Percentiles rank a stretch among this genome's conserved stretches.
These are phyloP conservation scores for Aspergillus sp. DNA, from an alignment of 2,329 filamentous ascomycete genomes.

Conservation along the genomic window DNA sequence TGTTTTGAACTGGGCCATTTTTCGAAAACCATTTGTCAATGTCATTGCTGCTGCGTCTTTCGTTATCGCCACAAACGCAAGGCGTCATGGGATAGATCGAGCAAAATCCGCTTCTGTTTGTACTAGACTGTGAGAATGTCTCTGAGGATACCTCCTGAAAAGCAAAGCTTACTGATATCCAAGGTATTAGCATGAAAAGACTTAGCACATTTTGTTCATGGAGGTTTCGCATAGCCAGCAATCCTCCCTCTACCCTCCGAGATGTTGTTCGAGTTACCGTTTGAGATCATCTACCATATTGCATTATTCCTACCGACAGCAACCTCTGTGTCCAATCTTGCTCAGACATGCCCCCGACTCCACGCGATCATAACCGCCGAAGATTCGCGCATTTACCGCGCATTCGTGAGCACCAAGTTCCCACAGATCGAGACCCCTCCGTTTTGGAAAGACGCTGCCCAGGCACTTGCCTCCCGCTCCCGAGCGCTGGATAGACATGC, in stretches of 20 bases:
- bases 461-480: constrained; percentile 47
- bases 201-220: too few relatives aligned
- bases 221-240: too few relatives aligned
- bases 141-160: too few relatives aligned
- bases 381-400: constrained; percentile 39
- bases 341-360: constrained; percentile 38
- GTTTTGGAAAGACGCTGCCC: constrained; percentile 42
- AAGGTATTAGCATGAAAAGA: too few relatives aligned
- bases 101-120: not conserved
- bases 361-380: constrained; percentile 38
- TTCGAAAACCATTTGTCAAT: too few relatives aligned
- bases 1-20: too few relatives aligned
- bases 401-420: constrained; percentile 41
- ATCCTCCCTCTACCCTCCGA: constrained; percentile 1
- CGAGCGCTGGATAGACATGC: constrained; percentile 49
- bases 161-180: too few relatives aligned
- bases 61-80: not conserved
- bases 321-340: constrained; percentile 35
- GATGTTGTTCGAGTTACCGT: constrained; percentile 29
- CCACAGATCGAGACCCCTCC: constrained; percentile 35
- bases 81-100: not conserved
- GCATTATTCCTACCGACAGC: constrained; percentile 37
- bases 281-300: constrained; percentile 37
- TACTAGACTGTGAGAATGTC: too few relatives aligned
- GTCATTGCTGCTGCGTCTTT: too few relatives aligned